Evolutionary conservation across 441 rosid genomes (phyloP).

Genomic region (Biscutella auriculata): DNA sequence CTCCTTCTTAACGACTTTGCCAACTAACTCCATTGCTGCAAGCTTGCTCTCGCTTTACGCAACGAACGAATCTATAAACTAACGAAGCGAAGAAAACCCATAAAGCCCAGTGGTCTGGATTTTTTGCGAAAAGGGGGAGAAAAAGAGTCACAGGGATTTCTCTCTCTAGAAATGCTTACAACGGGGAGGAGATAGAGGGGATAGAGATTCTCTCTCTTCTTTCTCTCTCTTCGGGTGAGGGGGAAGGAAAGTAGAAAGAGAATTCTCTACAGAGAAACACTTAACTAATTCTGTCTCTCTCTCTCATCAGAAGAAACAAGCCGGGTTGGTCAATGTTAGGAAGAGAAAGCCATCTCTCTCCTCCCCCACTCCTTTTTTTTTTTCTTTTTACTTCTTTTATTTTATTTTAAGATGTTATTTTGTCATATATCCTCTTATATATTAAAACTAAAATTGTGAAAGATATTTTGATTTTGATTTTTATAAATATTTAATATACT

Average conservation of each 20-base stretch:
- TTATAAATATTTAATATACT: no score
- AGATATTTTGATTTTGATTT: no score
- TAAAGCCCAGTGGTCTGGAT: background rate
- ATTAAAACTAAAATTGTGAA: no score
- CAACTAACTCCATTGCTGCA: slow-evolving; percentile 47
- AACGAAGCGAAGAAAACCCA: slow-evolving; percentile 3
- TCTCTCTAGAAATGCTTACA: slow-evolving; percentile 16
- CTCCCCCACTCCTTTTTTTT: background rate
- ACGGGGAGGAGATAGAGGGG: slow-evolving; percentile 8
- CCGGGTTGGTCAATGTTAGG: slow-evolving; percentile 27
- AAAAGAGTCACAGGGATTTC: background rate
- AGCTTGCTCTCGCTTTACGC: slow-evolving; percentile 6
- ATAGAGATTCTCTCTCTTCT: slow-evolving; percentile 9
- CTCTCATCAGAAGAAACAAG: background rate
- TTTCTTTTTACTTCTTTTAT: background rate
- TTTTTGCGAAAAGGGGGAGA: background rate
- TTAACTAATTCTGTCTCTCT: slow-evolving; percentile 11
- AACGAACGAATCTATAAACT: slow-evolving; percentile 4
- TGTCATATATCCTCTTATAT: no score
- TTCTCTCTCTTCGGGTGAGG: background rate
- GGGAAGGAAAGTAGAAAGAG: slow-evolving; percentile 11
- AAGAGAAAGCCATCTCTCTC: slow-evolving; percentile 21
- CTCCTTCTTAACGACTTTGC: slow-evolving; percentile 47
- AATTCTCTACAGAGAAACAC: slow-evolving; percentile 11
- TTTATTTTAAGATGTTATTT: no score